Evolutionary conservation across 306 rosid species (phyloP).

Genomic region (Clitoria ternatea): DNA sequence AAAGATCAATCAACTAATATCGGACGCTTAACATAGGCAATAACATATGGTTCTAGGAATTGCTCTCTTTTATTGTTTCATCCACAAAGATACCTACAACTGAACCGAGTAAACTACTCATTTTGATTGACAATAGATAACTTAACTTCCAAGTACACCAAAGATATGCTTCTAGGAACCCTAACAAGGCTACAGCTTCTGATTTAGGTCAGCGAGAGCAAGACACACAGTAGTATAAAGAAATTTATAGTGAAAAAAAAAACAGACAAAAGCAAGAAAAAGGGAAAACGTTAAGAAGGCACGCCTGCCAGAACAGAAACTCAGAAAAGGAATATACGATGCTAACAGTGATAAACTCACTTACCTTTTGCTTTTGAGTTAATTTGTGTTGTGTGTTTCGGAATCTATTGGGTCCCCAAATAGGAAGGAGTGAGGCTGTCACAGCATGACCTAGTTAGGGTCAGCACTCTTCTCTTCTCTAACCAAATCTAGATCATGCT

Average conservation of each 20-base stretch:
- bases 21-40: no score
- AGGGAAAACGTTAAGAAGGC: constrained; percentile 31
- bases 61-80: no score
- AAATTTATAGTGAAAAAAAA: not conserved
- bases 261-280: constrained; percentile 4
- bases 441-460: constrained; percentile 97
- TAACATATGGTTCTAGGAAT: no score
- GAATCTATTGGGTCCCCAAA: constrained; percentile 44
- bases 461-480: constrained; percentile 33
- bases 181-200: not conserved
- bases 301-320: constrained; percentile 42
- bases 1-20: no score
- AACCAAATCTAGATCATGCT: constrained; percentile 91
- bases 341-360: constrained; percentile 14
- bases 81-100: no score
- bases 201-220: not conserved
- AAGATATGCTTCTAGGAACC: not conserved
- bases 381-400: constrained; percentile 4
- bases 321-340: constrained; percentile 25
- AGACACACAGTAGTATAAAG: not conserved
- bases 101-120: no score
- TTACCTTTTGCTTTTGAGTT: constrained; percentile 22
- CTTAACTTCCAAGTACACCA: no score
- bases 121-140: no score
- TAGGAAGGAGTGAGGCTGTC: constrained; percentile 99